These are phyloP conservation scores for Thermomyces lanuginosus DNA, from an alignment of 2,329 filamentous ascomycete genomes.

Conservation along the genomic window DNA sequence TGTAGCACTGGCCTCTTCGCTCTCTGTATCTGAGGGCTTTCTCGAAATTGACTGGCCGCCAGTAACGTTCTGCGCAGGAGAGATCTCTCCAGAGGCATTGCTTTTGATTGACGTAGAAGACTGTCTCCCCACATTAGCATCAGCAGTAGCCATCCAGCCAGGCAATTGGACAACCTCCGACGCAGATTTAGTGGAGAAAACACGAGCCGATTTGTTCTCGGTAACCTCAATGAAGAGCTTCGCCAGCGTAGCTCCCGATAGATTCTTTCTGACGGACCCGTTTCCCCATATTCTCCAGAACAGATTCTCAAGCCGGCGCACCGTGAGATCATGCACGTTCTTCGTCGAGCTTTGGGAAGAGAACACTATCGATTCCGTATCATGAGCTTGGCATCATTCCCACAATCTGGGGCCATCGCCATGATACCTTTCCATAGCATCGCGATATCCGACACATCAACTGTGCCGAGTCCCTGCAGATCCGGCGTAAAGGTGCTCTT, in stretches of 20 bases:
- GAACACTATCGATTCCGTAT: conserved; percentile 28
- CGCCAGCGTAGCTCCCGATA: conserved; percentile 26
- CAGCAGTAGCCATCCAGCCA: no score
- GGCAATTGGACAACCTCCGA: not conserved
- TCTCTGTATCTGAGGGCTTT: no score
- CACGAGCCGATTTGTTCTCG: conserved; percentile 14
- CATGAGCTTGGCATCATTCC: not conserved
- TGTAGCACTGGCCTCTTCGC: no score
- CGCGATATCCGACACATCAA: conserved; percentile 27
- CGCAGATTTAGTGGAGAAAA: conserved; percentile 6
- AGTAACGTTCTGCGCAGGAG: no score
- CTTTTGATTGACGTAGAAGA: no score
- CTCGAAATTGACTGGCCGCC: no score
- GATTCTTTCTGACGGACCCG: conserved; percentile 17
- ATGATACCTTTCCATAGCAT: conserved; percentile 34
- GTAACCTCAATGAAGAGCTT: conserved; percentile 30
- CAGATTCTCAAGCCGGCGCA: conserved; percentile 33
- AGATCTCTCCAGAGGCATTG: no score
- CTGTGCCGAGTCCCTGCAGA: conserved; percentile 19
- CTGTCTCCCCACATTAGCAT: no score
- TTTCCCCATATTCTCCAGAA: conserved; percentile 38
- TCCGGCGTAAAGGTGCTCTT: conserved; percentile 21
- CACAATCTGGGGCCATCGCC: not conserved
- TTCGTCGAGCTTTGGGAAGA: conserved; percentile 28
- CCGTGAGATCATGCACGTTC: conserved; percentile 25